A percentile compares a stretch with the other conserved stretches of the same genome.
Conservation (phyloP, 2,329 filamentous ascomycete genomes). For the Pseudovirgaria hyperparasitica region DNA sequence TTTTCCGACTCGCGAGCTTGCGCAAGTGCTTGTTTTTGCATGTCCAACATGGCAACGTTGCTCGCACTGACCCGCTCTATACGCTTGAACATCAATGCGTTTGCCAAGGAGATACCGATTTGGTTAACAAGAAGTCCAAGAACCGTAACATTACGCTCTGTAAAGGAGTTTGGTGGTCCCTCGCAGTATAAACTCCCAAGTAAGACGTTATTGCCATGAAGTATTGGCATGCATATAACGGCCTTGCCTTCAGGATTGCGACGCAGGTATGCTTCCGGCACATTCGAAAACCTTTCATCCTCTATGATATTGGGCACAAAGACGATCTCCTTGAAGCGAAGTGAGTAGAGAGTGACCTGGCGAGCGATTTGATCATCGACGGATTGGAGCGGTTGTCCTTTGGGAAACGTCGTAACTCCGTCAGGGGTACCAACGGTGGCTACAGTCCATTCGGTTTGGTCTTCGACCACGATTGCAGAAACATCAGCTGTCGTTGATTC, state of each 20-base stretch:
- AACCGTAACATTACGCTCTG: slow-evolving; percentile 48
- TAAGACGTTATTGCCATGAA: slow-evolving; percentile 56
- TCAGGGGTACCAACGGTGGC: slow-evolving; percentile 64
- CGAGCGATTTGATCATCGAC: slow-evolving; percentile 56
- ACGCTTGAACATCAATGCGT: slow-evolving; percentile 51
- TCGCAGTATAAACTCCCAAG: slow-evolving; percentile 65
- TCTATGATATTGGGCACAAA: slow-evolving; percentile 61
- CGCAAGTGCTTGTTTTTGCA: slow-evolving; percentile 61
- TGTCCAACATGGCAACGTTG: slow-evolving; percentile 64
- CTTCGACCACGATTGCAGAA: slow-evolving; percentile 62
- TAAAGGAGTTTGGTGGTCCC: slow-evolving; percentile 61
- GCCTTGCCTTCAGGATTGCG: slow-evolving; percentile 58
- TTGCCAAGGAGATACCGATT: slow-evolving; percentile 53
- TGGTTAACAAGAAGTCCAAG: slow-evolving; percentile 62
- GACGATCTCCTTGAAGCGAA: slow-evolving; percentile 62
- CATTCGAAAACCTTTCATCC: slow-evolving; percentile 68
- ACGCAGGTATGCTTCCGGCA: slow-evolving; percentile 54
- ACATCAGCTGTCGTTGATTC: slow-evolving; percentile 65
- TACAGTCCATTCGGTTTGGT: slow-evolving; percentile 55
- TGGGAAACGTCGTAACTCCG: slow-evolving; percentile 53
- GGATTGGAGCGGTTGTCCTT: slow-evolving; percentile 50
- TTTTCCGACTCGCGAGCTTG: slow-evolving; percentile 61
- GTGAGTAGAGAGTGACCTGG: slow-evolving; percentile 64
- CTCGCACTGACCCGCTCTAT: slow-evolving; percentile 67
- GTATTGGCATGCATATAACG: slow-evolving; percentile 69